These are phyloP conservation scores for Leccinum aurantiacum DNA, from an alignment of 768 basidiomycete genomes.

Conservation along the genomic window DNA sequence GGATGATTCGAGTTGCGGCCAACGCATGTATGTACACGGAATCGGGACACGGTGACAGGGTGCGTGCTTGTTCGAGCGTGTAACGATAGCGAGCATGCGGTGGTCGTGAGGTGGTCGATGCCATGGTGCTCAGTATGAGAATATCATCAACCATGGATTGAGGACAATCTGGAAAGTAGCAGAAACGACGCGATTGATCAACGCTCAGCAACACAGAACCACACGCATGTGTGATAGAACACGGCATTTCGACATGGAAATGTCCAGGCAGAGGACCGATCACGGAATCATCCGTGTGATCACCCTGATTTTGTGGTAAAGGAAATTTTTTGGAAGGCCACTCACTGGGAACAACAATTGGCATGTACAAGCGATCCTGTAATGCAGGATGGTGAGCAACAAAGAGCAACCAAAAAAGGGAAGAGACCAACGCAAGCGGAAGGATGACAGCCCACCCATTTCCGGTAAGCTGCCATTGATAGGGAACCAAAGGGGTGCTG, in stretches of 20 bases:
- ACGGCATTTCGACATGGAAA: constrained; percentile 6
- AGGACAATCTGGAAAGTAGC: constrained; percentile 59
- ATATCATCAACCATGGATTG: constrained; percentile 89
- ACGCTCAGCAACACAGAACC: not conserved
- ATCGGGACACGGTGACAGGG: not conserved
- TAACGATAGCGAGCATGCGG: constrained; percentile 8
- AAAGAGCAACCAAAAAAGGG: not conserved
- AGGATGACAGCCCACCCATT: constrained; percentile 72
- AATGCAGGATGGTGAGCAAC: constrained; percentile 5
- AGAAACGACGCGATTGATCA: constrained; percentile 14
- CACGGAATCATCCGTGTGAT: not conserved
- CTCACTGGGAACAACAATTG: constrained; percentile 78
- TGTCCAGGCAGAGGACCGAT: constrained; percentile 26
- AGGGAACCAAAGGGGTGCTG: constrained; percentile 52
- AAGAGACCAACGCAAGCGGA: constrained; percentile 61
- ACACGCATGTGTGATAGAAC: constrained; percentile 2
- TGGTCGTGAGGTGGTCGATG: constrained; percentile 5
- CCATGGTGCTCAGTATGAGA: constrained; percentile 48
- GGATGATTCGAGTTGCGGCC: not conserved
- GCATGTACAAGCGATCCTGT: constrained; percentile 58
- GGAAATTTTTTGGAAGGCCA: constrained; percentile 18
- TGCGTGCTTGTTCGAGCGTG: not conserved
- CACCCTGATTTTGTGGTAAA: not conserved
- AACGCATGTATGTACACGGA: not conserved
- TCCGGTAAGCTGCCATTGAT: constrained; percentile 61